phyloP scores from a whole-genome alignment of 1,139 yeast genomes.

The Candida gigantensis region DNA sequence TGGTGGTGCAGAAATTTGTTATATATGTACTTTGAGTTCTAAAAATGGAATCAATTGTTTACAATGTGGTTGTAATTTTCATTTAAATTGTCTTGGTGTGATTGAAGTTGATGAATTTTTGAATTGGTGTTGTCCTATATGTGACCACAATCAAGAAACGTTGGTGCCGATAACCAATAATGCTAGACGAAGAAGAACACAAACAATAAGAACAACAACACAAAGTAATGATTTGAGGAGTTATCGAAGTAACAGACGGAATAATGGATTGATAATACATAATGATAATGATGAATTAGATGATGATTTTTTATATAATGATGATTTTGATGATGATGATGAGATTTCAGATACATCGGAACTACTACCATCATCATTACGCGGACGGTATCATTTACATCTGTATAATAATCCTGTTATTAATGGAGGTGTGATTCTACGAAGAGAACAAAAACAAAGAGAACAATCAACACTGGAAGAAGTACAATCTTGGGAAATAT shows the following conservation, averaged over 20 bases:
- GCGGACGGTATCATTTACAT: background rate
- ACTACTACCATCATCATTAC: background rate
- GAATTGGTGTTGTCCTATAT: constrained; percentile 47
- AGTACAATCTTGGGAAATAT: constrained; percentile 40
- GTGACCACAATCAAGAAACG: constrained; percentile 40
- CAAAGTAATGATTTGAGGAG: constrained; percentile 2
- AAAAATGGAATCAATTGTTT: constrained; percentile 24
- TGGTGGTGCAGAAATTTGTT: constrained; percentile 24
- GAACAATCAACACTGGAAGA: constrained; percentile 39
- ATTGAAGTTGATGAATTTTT: constrained; percentile 15
- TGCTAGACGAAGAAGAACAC: no score
- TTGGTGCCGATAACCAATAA: constrained; percentile 13
- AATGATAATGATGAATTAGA: constrained; percentile 39
- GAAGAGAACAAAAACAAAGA: constrained; percentile 37
- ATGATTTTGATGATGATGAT: constrained; percentile 13
- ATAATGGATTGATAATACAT: constrained; percentile 23
- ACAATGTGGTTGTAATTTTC: constrained; percentile 38
- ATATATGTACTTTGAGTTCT: constrained; percentile 26
- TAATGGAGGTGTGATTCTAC: constrained; percentile 44
- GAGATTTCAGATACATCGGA: no score
- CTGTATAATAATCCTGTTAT: constrained; percentile 19
- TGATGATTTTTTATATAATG: constrained; percentile 31
- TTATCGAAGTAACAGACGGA: background rate
- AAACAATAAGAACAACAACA: background rate
- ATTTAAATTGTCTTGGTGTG: constrained; percentile 32